Evolutionary conservation across 495 filamentous ascomycete species (phyloP), one percentile per base, ranked within the genome.

Genomic region (Podospora pseudoanserina): DNA sequence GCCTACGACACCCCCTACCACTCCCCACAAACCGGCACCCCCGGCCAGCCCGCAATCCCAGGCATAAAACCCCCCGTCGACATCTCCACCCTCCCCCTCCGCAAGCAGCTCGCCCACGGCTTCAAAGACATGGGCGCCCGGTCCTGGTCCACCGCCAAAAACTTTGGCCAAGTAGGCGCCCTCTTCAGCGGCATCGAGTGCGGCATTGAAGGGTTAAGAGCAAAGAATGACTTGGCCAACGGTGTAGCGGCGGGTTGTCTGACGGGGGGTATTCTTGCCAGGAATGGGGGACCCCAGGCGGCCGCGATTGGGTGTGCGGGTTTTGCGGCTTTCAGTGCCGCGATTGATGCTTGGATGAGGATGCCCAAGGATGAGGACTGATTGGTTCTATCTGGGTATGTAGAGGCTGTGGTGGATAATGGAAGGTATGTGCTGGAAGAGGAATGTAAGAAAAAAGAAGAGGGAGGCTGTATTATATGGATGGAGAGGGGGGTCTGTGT

Each of bases 111-210:
- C 27, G 86, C 85, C 64, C 77, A 81, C 75, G 95, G 95, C 27
- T 94, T 99, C 83, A 92, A 90, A 72, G 95, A 99, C 78, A 97
- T 98, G 93, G 94, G 94, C 60, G 72, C 84, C 57, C 88, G 94
- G 13, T 91, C 91, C 18, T 95, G 83, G 80, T 90, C 89, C 73
- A 91, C 90, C 5, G 95, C 93, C 19, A 96, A 96, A 82, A 97
- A 97, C 79, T 99, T 99, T 80, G 96, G 91, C 28, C 86, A 91
- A 58, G 90, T 99, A 58, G 95, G 95, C 62, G 91, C 92, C 0
- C 85, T 98, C 9, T 99, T 94, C 80, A 83, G 87, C 18, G 96
- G 95, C 26, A 96, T 94, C 15, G 95, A 99, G 81, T 99, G 95
- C 81, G 92, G 90, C 64, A 94, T 99, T 69, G 96, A 98, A 76